Evolutionary conservation across 192 early-diverging fungal genomes (phyloP).

Genomic region (Jimgerdemannia lactiflua): DNA sequence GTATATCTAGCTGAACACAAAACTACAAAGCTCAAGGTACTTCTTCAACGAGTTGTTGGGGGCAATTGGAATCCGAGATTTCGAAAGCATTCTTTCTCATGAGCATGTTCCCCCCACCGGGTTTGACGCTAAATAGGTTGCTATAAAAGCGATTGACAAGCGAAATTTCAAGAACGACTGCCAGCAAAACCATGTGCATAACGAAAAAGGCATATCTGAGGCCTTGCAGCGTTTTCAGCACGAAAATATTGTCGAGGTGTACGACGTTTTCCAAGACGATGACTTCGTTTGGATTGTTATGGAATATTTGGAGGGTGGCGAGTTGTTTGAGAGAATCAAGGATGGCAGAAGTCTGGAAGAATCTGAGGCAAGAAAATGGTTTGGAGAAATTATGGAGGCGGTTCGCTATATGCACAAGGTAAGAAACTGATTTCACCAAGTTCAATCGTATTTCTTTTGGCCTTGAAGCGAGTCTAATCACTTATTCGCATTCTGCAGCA

Average conservation of each 20-base stretch:
- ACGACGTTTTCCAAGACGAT: conserved; percentile 45
- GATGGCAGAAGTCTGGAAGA: conserved; percentile 44
- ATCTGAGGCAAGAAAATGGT: conserved; percentile 42
- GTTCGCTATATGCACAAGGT: conserved; percentile 53
- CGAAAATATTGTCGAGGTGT: conserved; percentile 52
- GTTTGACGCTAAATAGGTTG: conserved; percentile 33
- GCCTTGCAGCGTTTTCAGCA: conserved; percentile 38
- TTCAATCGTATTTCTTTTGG: not conserved
- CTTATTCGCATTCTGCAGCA: conserved; percentile 31
- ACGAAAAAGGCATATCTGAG: conserved; percentile 46
- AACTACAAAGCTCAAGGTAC: conserved; percentile 39
- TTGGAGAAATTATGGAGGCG: conserved; percentile 50
- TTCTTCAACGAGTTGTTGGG: not conserved
- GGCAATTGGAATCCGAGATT: no score
- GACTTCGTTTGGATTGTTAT: conserved; percentile 57
- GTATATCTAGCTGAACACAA: conserved; percentile 54
- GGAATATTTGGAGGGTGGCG: conserved; percentile 56
- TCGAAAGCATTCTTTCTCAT: no score
- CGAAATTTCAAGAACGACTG: conserved; percentile 47
- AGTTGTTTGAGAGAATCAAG: conserved; percentile 57
- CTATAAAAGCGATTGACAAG: conserved; percentile 61
- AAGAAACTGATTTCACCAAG: conserved; percentile 3
- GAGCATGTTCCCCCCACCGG: no score
- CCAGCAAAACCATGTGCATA: conserved; percentile 44
- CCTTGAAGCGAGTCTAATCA: not conserved